Evolutionary conservation across 345 rosid species (phyloP).

Genomic region (Eucalyptus dawsonii): DNA sequence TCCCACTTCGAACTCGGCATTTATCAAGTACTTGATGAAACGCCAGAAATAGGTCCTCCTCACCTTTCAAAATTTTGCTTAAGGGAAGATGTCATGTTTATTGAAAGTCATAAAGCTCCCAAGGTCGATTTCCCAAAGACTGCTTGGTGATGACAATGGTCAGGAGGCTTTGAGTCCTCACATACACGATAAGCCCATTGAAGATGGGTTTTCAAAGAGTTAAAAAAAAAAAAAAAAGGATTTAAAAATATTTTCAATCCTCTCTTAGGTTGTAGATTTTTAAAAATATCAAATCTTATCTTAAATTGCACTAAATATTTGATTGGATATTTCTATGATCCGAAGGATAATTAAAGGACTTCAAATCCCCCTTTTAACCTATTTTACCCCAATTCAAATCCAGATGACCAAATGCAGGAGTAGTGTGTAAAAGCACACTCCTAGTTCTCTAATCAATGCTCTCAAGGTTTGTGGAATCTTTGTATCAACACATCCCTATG

Average conservation of each 20-base stretch:
- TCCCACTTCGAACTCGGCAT: too few species aligned
- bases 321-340: neutral
- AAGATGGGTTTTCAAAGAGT: neutral
- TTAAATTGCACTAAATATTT: neutral
- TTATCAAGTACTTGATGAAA: too few species aligned
- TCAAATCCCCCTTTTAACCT: neutral
- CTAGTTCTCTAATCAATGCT: neutral
- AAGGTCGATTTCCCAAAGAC: neutral
- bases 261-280: neutral
- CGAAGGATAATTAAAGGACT: neutral
- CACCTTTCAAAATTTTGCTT: too few species aligned
- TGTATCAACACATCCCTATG: neutral
- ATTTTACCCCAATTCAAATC: too few species aligned
- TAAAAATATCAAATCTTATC: neutral
- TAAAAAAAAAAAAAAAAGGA: too few species aligned
- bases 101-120: neutral
- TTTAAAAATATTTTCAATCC: too few species aligned
- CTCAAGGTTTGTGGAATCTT: neutral
- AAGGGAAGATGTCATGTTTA: neutral
- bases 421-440: neutral
- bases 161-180: neutral
- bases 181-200: neutral
- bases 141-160: neutral
- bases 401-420: too few species aligned
- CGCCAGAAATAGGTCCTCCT: too few species aligned